phyloP scores from a whole-genome alignment of 805 yeast species.

The Pichia scutulata region DNA sequence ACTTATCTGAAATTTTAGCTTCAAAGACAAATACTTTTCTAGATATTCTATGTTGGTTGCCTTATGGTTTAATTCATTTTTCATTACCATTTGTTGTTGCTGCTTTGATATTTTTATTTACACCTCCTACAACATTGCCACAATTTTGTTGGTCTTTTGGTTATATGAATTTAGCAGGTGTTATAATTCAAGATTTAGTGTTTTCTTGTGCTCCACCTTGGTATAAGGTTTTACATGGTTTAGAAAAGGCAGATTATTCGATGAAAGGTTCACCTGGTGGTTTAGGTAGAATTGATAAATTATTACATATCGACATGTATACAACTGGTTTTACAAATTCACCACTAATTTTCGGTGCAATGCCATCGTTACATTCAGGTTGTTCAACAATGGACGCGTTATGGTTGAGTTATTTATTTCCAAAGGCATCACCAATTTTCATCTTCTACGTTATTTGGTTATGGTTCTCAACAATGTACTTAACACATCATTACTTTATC shows the following conservation, averaged over 20 bases:
- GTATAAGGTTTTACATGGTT: constrained; percentile 80
- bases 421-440: constrained; percentile 57
- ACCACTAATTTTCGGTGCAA: constrained; percentile 82
- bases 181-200: constrained; percentile 58
- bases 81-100: constrained; percentile 88
- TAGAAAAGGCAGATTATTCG: constrained; percentile 81
- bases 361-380: constrained; percentile 82
- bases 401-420: constrained; percentile 78
- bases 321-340: constrained; percentile 75
- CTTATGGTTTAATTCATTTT: constrained; percentile 88
- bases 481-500: constrained; percentile 92
- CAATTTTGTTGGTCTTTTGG: constrained; percentile 92
- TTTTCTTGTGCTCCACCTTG: constrained; percentile 98
- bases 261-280: constrained; percentile 98
- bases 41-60: constrained; percentile 88
- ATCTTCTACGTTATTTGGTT: constrained; percentile 80
- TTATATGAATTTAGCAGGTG: constrained; percentile 85
- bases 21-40: constrained; percentile 56
- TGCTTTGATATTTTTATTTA: constrained; percentile 68
- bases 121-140: constrained; percentile 81
- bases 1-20: constrained; percentile 78
- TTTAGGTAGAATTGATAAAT: constrained; percentile 71
- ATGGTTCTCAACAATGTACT: constrained; percentile 98
- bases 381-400: constrained; percentile 91
- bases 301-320: constrained; percentile 76